A percentile compares a stretch with the other conserved stretches of the same genome.
phyloP scores from a whole-genome alignment of 176 grass and related monocot species.

The Pontederia crassipes region DNA sequence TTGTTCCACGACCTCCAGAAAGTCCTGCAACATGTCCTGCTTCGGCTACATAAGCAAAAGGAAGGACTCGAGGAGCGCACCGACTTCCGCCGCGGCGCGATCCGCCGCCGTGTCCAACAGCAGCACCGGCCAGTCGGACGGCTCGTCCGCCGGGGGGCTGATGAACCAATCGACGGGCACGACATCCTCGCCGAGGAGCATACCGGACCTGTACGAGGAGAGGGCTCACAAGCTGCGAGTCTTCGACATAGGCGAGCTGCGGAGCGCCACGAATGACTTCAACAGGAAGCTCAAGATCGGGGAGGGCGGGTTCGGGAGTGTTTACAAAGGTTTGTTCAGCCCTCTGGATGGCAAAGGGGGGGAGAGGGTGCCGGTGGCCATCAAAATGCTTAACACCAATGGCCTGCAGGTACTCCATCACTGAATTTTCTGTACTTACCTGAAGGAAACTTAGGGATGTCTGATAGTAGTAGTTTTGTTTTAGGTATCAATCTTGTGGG shows the following conservation, averaged over 20 bases:
- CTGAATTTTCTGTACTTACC: neutral
- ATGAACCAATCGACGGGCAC: neutral
- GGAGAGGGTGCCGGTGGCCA: neutral
- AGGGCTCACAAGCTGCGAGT: neutral
- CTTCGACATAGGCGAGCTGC: neutral
- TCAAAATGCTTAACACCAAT: slow-evolving; percentile 1
- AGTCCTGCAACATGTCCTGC: neutral
- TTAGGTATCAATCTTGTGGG: neutral
- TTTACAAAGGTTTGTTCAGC: slow-evolving; percentile 1
- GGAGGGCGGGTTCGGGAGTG: slow-evolving; percentile 3
- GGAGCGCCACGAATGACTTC: slow-evolving; percentile 3
- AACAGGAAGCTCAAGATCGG: slow-evolving; percentile 1
- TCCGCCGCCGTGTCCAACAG: neutral
- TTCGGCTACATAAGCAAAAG: neutral
- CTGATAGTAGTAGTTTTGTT: neutral
- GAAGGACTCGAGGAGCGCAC: neutral
- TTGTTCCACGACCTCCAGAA: no score
- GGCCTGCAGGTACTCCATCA: neutral
- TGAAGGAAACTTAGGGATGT: neutral
- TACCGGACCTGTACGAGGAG: slow-evolving; percentile 1
- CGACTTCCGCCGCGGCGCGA: neutral
- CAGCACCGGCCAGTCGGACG: neutral
- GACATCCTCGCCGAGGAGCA: neutral
- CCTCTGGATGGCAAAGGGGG: neutral
- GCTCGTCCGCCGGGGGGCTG: neutral